Evolutionary conservation across 176 grass and related monocot genomes (phyloP), one percentile per base, ranked within the genome.

Genomic region (Oryza punctata): DNA sequence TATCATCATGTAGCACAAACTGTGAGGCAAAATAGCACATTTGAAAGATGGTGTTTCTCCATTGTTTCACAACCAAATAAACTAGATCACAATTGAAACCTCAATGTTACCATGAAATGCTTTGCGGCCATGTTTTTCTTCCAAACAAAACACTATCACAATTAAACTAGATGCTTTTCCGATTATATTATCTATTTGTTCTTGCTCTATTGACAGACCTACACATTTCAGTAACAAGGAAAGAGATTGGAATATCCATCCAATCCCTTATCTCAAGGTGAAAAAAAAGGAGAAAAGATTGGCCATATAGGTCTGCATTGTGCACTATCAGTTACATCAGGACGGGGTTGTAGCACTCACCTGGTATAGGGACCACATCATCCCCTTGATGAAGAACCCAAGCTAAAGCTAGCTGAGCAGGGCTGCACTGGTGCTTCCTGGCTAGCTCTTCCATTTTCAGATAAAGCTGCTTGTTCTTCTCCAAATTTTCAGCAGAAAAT

Each of bases 351-450:
- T 15, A 72, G 76, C 60, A 67, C 49, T 78, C 81, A 97, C 94
- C 94, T 88, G 94, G 94, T 69, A 97, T 91, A 5, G 90, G 94
- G 77, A 86, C 92, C 32, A 97, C 90, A 87, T 92, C 88, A 61
- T 91, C 78, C 74, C 94, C 94, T 91, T 94, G 94, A 75, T 92
- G 87, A 18, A 94, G 72, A 82, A 97, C 83, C 94, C 92, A 97
- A 49, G 94, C 85, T 35, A 92, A 57, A 87, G 94, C 94, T 73
- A 97, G 77, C 66, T 92, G 92, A 78, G 83, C 69, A 21, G 89
- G 73, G 73, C 80, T 92, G 28, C 94, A 91, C 44, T 94, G 81
- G 60, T 97, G 90, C 76, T 94, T 97, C 72, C 82, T 87, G 3
- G 90, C 85, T 18, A 94, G 69, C 40, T 85, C 85, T 27, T 79